phyloP scores from a whole-genome alignment of 441 rosid genomes.

The Breynia disticha region DNA sequence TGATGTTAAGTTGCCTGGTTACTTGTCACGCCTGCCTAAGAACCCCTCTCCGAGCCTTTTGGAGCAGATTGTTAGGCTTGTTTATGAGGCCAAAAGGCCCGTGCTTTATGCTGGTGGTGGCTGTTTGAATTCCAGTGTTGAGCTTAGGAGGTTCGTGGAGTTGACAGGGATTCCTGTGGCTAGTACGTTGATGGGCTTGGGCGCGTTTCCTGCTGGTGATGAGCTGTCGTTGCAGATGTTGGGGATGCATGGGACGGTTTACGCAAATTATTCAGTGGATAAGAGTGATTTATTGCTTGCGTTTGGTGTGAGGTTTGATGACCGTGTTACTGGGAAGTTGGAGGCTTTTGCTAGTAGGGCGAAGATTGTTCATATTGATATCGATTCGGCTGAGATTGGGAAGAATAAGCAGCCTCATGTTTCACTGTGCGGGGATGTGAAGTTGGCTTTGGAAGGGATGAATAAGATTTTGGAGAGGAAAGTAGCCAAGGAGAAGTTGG shows the following conservation, averaged over 20 bases:
- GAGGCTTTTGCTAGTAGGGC: slow-evolving; percentile 93
- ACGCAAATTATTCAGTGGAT: slow-evolving; percentile 83
- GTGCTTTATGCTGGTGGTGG: slow-evolving; percentile 97
- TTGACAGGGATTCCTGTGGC: slow-evolving; percentile 90
- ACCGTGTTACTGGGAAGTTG: slow-evolving; percentile 86
- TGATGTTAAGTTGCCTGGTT: slow-evolving; percentile 52
- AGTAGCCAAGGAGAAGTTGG: slow-evolving; percentile 31
- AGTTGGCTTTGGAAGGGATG: slow-evolving; percentile 67
- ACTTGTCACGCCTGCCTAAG: slow-evolving; percentile 70
- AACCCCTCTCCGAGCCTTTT: slow-evolving; percentile 34
- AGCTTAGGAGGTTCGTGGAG: slow-evolving; percentile 64
- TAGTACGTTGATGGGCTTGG: slow-evolving; percentile 96
- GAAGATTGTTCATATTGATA: slow-evolving; percentile 89
- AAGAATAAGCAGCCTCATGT: slow-evolving; percentile 94
- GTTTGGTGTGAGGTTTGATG: slow-evolving; percentile 93
- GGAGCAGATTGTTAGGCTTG: slow-evolving; percentile 72
- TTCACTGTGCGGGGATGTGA: slow-evolving; percentile 76
- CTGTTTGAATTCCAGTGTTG: slow-evolving; percentile 82
- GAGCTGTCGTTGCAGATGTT: slow-evolving; percentile 78
- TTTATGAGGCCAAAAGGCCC: slow-evolving; percentile 67
- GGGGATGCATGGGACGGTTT: slow-evolving; percentile 98
- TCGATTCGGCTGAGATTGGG: slow-evolving; percentile 90
- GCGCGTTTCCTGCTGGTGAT: slow-evolving; percentile 49
- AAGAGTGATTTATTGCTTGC: slow-evolving; percentile 75
- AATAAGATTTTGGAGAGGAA: slow-evolving; percentile 49